Conservation (phyloP, 768 basidiomycete genomes). For the Phlebiopsis gigantea region DNA sequence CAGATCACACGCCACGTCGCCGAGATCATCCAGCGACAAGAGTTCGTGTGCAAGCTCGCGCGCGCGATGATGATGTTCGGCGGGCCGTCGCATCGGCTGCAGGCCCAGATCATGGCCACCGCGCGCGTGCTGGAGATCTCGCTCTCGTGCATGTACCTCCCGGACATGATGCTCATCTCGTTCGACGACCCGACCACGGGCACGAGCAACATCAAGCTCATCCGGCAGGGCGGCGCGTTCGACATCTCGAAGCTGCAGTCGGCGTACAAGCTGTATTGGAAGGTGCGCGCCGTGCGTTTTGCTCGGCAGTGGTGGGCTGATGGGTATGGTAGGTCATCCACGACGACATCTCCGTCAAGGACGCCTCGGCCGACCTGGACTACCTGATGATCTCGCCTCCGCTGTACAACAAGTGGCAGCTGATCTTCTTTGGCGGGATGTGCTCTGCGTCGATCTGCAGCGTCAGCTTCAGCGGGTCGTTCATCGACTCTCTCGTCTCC, state of each 20-base stretch:
- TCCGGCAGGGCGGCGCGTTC: constrained; percentile 63
- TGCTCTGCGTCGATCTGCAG: constrained; percentile 73
- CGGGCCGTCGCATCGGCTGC: constrained; percentile 76
- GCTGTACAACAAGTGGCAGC: constrained; percentile 54
- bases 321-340: constrained; percentile 62
- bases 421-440: constrained; percentile 68
- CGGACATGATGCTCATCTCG: constrained; percentile 71
- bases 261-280: constrained; percentile 71
- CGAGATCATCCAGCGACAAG: constrained; percentile 74
- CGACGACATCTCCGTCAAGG: constrained; percentile 69
- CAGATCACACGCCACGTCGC: constrained; percentile 76
- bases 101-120: constrained; percentile 75
- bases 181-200: constrained; percentile 80
- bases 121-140: constrained; percentile 74
- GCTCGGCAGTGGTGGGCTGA: neutral
- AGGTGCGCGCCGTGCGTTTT: constrained; percentile 29
- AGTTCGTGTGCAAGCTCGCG: constrained; percentile 79
- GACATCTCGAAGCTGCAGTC: constrained; percentile 75
- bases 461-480: constrained; percentile 67
- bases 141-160: constrained; percentile 70
- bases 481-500: constrained; percentile 68
- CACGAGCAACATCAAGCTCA: constrained; percentile 77
- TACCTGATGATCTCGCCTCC: constrained; percentile 63
- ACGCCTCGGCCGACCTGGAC: constrained; percentile 68
- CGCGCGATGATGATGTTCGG: constrained; percentile 90